Percentiles rank a stretch among this genome's conserved stretches.
Conservation (phyloP, 768 basidiomycete genomes). For the Dacryopinax spathularia region DNA sequence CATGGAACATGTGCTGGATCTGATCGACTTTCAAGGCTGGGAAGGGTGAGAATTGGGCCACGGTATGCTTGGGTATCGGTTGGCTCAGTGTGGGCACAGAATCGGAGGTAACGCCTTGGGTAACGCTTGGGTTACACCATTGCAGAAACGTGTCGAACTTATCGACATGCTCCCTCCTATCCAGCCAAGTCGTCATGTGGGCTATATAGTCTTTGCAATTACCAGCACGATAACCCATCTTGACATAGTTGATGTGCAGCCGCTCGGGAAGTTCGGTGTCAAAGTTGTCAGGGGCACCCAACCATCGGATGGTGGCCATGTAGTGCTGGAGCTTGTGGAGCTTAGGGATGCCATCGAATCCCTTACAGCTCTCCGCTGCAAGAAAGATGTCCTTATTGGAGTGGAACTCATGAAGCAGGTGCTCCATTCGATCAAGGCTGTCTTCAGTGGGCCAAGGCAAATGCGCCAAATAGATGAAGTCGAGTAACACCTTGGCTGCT, state of each 20-base stretch:
- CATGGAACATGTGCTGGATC: conserved; percentile 11
- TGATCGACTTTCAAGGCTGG: conserved; percentile 13
- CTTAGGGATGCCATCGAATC: conserved; percentile 31
- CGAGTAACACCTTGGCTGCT: conserved; percentile 20
- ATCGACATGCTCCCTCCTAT: conserved; percentile 24
- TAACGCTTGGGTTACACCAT: conserved; percentile 12
- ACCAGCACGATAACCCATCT: conserved; percentile 23
- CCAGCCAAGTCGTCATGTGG: conserved; percentile 32
- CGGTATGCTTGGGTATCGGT: not conserved
- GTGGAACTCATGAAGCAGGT: conserved; percentile 21
- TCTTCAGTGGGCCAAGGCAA: conserved; percentile 20
- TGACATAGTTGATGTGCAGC: conserved; percentile 34
- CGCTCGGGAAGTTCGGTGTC: conserved; percentile 27
- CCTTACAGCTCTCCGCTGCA: conserved; percentile 12
- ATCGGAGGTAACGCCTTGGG: not conserved
- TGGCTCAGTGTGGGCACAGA: not conserved
- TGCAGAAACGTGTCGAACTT: conserved; percentile 19
- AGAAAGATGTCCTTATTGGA: conserved; percentile 22
- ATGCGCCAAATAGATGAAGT: conserved; percentile 25
- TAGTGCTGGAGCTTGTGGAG: conserved; percentile 24
- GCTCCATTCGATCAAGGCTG: conserved; percentile 19
- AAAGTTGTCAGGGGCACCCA: conserved; percentile 25
- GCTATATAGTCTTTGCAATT: conserved; percentile 26
- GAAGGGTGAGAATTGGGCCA: not conserved
- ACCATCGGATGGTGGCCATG: conserved; percentile 14